Evolutionary conservation across 441 rosid species (phyloP), one percentile per base, ranked within the genome.

Genomic region (Populus trichocarpa): DNA sequence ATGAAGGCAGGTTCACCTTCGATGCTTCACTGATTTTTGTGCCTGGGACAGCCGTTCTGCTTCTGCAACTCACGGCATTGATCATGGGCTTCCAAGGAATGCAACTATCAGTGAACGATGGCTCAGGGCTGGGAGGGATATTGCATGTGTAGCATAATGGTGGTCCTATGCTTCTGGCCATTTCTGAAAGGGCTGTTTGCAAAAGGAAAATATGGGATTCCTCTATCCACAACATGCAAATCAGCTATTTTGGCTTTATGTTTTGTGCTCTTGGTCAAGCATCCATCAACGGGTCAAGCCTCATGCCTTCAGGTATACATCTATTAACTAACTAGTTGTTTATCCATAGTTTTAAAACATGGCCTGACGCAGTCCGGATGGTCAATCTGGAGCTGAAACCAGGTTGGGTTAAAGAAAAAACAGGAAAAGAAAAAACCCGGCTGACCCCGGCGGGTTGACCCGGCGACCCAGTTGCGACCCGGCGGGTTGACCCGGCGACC

Each of bases 121-220:
- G 88, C 16, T 59, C 81, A 0, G 84, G 85, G n/a, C 2, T 71
- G 0, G 83, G 80, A 10, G 94, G 89, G 84, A 59, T 79, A 10
- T 25, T 80, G 2, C 28, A 26, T 26, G 28, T 75, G 81, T 20
- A 75, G 85, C 71, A 28, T 84, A 50, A 67, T 82, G 84, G 75
- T 84, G 80, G 73, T 89, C 71, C 38, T 81, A 3, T 79, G 84
- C 66, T 84, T 85, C 57, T 78, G 80, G 84, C 84, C 89, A 18
- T 84, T 86, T 53, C 32, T 84, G 4, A 77, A 82, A 72, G 90
- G 88, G 38, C 2, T 94, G 75, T 82, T 88, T 75, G 71, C 82
- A 14, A 89, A 71, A 73, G 95, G 91, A 22, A 89, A 89, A 73
- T 82, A 81, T 79, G 91, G 97, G 57, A 83, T 88, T 40, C 92